Evolutionary conservation across 768 basidiomycete species (phyloP).

Genomic region (Crassisporium funariophilum): DNA sequence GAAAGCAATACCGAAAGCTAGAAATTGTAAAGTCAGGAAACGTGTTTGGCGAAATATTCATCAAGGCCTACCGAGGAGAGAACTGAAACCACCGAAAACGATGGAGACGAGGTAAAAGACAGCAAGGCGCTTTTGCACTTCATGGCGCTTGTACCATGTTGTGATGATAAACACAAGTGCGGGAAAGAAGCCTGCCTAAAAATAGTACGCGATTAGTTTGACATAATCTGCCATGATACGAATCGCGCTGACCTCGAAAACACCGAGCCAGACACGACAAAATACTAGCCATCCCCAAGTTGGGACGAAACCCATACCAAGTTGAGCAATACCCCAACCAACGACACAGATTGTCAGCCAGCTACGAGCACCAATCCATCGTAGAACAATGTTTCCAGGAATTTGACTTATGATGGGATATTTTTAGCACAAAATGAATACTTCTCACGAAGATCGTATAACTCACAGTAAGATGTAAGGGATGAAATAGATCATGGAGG

Average conservation of each 20-base stretch:
- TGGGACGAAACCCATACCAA: slow-evolving; percentile 34
- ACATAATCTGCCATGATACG: background rate
- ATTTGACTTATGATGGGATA: slow-evolving; percentile 25
- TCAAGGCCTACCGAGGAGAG: no score
- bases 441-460: background rate
- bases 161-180: slow-evolving; percentile 42
- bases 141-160: slow-evolving; percentile 45
- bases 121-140: slow-evolving; percentile 43
- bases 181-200: slow-evolving; percentile 45
- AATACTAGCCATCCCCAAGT: slow-evolving; percentile 28
- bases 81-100: slow-evolving; percentile 31
- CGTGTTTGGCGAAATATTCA: no score
- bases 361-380: slow-evolving; percentile 29
- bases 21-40: no score
- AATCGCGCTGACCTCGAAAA: slow-evolving; percentile 33
- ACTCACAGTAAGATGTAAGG: slow-evolving; percentile 39
- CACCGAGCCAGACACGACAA: slow-evolving; percentile 29
- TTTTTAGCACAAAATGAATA: background rate
- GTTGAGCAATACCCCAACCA: slow-evolving; percentile 32
- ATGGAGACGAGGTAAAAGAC: slow-evolving; percentile 35
- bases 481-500: slow-evolving; percentile 36
- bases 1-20: slow-evolving; percentile 23
- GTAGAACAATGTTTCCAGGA: slow-evolving; percentile 31
- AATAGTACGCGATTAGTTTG: background rate
- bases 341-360: slow-evolving; percentile 31